A percentile compares a stretch with the other conserved stretches of the same genome.
Evolutionary conservation across 2,329 filamentous ascomycete genomes (phyloP).

Genomic region (Colletotrichum agaves): DNA sequence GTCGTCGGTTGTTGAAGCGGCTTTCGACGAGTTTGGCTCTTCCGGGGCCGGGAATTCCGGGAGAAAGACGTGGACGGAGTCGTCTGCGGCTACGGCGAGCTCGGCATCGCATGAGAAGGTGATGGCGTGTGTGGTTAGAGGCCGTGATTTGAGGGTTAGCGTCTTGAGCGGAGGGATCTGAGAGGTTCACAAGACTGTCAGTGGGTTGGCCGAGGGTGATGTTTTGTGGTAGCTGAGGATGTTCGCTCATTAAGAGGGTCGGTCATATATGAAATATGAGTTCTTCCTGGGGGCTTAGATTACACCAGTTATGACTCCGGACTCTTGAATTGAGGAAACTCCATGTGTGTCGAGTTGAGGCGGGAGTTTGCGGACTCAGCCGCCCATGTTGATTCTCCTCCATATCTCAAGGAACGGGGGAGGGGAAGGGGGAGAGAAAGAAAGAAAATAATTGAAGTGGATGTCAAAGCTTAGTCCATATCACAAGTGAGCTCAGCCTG

Average conservation of each 20-base stretch:
- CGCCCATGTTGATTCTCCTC: too few species aligned
- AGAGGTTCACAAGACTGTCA: not conserved
- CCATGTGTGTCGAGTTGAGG: too few species aligned
- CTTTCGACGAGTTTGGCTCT: constrained; percentile 19
- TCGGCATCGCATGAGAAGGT: constrained; percentile 69
- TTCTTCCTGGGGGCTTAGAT: too few species aligned
- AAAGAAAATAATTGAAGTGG: too few species aligned
- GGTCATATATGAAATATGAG: not conserved
- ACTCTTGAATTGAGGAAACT: too few species aligned
- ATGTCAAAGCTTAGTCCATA: too few species aligned
- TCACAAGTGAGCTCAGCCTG: too few species aligned
- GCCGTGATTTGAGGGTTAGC: constrained; percentile 55
- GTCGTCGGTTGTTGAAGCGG: constrained; percentile 18
- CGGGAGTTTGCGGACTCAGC: too few species aligned
- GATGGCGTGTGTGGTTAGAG: constrained; percentile 55
- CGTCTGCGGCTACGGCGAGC: constrained; percentile 66
- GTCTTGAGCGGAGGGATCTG: constrained; percentile 60
- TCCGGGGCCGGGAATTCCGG: constrained; percentile 53
- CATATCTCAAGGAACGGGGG: too few species aligned
- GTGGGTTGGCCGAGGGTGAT: not conserved
- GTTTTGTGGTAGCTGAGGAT: not conserved
- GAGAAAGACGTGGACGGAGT: constrained; percentile 63
- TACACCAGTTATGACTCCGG: too few species aligned
- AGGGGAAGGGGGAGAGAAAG: too few species aligned
- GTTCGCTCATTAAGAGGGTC: not conserved